These are phyloP conservation scores for Ophiobolus disseminans DNA, from an alignment of 2,329 filamentous ascomycete species.

Conservation along the genomic window DNA sequence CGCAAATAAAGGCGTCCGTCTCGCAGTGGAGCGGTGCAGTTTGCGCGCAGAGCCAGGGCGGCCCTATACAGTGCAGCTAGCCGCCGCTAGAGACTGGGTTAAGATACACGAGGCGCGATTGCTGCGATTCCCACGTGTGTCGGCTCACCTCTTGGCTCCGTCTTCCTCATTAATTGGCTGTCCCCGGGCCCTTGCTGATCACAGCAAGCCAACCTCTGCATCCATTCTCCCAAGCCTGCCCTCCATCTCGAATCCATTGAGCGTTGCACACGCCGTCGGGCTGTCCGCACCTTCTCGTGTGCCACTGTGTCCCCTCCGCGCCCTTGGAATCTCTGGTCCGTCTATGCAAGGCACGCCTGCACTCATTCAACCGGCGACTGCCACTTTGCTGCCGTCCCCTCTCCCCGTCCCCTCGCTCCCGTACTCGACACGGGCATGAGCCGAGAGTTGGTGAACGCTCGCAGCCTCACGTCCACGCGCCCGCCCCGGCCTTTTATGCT, in stretches of 20 bases:
- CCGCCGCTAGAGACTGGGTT: slow-evolving; percentile 44
- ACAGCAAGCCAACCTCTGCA: slow-evolving; percentile 24
- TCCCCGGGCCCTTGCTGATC: slow-evolving; percentile 30
- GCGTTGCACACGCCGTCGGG: slow-evolving; percentile 38
- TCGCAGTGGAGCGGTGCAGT: slow-evolving; percentile 28
- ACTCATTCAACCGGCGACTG: slow-evolving; percentile 33
- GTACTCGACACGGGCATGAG: slow-evolving; percentile 25
- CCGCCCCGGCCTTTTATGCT: slow-evolving; percentile 4
- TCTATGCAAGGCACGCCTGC: slow-evolving; percentile 48
- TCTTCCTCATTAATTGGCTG: slow-evolving; percentile 39
- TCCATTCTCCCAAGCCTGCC: slow-evolving; percentile 24
- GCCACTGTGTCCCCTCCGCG: slow-evolving; percentile 26
- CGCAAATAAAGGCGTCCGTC: too few species aligned
- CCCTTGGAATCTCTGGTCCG: slow-evolving; percentile 33
- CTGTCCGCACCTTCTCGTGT: slow-evolving; percentile 33
- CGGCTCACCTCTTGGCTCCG: slow-evolving; percentile 35
- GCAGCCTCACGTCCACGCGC: slow-evolving; percentile 13
- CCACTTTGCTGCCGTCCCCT: slow-evolving; percentile 28
- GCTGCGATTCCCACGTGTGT: slow-evolving; percentile 48
- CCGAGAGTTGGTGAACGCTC: slow-evolving; percentile 11
- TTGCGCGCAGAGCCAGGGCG: slow-evolving; percentile 27
- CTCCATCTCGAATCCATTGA: slow-evolving; percentile 31
- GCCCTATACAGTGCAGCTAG: slow-evolving; percentile 45
- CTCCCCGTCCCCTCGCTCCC: slow-evolving; percentile 21
- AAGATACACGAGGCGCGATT: slow-evolving; percentile 50